phyloP scores from a whole-genome alignment of 225 moss, liverwort and hornwort genomes.

The Pseudoscleropodium purum region DNA sequence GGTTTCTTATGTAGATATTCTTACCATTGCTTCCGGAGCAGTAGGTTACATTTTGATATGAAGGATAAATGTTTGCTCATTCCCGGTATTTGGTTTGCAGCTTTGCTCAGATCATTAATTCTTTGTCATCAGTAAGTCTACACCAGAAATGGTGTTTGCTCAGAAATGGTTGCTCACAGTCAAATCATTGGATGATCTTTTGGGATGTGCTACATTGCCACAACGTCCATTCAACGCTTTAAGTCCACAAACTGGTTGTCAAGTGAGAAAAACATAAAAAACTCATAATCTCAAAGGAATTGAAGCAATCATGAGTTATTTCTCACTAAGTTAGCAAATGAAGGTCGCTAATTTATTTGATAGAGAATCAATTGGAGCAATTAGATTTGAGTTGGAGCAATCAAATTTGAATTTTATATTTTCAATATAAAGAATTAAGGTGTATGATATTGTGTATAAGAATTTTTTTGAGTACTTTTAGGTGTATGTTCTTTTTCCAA shows the following conservation, averaged over 20 bases:
- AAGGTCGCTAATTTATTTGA: not conserved
- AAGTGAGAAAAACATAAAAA: not conserved
- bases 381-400: not conserved
- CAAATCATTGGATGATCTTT: not conserved
- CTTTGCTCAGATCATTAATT: not conserved
- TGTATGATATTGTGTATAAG: accelerated
- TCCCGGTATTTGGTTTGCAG: not conserved
- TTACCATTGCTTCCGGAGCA: not conserved
- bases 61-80: not conserved
- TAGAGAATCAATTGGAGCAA: not conserved
- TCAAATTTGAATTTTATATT: too few relatives aligned
- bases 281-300: not conserved
- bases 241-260: not conserved
- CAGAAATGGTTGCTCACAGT: not conserved
- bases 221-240: not conserved
- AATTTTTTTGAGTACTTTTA: not conserved
- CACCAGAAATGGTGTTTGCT: not conserved
- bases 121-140: not conserved
- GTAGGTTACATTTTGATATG: not conserved
- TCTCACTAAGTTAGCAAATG: not conserved
- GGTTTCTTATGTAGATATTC: not conserved
- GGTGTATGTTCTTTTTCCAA: not conserved
- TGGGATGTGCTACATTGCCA: not conserved
- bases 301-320: not conserved
- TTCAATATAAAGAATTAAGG: too few relatives aligned